Conservation (phyloP, 495 filamentous ascomycete genomes). For the Polyplosphaeria fusca region DNA sequence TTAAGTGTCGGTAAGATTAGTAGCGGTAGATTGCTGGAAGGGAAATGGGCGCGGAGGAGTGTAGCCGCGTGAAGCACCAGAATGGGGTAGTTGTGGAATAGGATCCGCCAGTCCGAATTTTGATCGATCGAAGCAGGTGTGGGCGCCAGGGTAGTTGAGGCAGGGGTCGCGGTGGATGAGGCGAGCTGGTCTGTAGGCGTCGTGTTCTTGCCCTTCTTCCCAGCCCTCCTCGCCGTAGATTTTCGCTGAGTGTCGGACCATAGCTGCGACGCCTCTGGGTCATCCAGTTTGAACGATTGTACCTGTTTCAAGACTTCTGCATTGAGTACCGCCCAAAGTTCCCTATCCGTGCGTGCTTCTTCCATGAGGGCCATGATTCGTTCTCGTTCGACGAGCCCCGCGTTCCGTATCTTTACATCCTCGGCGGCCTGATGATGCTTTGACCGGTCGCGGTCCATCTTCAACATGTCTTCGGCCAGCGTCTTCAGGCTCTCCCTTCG, state of each 20-base stretch:
- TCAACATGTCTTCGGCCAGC: slow-evolving; percentile 10
- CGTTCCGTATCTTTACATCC: not conserved
- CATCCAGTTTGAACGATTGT: slow-evolving; percentile 30
- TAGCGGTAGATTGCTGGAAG: slow-evolving; percentile 58
- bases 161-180: slow-evolving; percentile 13
- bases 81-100: slow-evolving; percentile 65
- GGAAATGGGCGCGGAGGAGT: slow-evolving; percentile 60
- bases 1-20: slow-evolving; percentile 68
- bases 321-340: slow-evolving; percentile 70
- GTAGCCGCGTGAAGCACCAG: slow-evolving; percentile 62
- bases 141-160: slow-evolving; percentile 6
- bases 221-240: slow-evolving; percentile 26
- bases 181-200: slow-evolving; percentile 22
- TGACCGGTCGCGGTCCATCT: not conserved
- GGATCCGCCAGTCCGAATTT: slow-evolving; percentile 45
- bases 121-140: no score
- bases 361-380: slow-evolving; percentile 50
- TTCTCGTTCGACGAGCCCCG: slow-evolving; percentile 17
- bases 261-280: slow-evolving; percentile 8
- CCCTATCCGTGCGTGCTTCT: slow-evolving; percentile 56
- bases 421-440: slow-evolving; percentile 1
- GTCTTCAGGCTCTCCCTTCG: slow-evolving; percentile 2
- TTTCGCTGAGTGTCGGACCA: no score
- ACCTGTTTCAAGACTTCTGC: slow-evolving; percentile 52
- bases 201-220: slow-evolving; percentile 14